Evolutionary conservation across 768 basidiomycete species (phyloP).

Genomic region (Podaxis carcinomalis): DNA sequence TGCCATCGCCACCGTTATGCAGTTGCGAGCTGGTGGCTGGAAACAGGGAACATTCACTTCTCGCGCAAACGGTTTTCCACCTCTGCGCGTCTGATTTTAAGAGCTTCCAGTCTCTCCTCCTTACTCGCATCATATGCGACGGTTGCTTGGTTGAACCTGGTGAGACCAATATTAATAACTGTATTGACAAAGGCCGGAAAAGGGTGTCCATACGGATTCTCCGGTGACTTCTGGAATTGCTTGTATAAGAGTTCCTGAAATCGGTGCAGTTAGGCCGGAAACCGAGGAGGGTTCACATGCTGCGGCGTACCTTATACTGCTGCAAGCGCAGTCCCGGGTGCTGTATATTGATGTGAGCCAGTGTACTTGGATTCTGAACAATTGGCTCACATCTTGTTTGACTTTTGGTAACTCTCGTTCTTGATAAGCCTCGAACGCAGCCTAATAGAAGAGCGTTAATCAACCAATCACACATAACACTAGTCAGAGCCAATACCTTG

Average conservation of each 20-base stretch:
- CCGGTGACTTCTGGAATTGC: slow-evolving; percentile 94
- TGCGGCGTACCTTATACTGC: slow-evolving; percentile 68
- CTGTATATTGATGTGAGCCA: slow-evolving; percentile 29
- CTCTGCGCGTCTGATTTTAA: slow-evolving; percentile 62
- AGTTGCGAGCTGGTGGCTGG: neutral
- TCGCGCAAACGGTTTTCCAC: slow-evolving; percentile 65
- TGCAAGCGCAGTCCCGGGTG: slow-evolving; percentile 88
- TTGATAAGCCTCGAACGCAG: slow-evolving; percentile 86
- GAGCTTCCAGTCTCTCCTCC: slow-evolving; percentile 76
- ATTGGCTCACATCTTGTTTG: slow-evolving; percentile 55
- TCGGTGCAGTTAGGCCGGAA: slow-evolving; percentile 4
- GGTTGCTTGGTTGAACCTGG: slow-evolving; percentile 79
- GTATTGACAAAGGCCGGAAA: neutral
- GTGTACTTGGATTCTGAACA: slow-evolving; percentile 5
- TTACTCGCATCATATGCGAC: slow-evolving; percentile 84
- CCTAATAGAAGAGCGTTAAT: slow-evolving; percentile 35
- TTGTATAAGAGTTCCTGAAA: slow-evolving; percentile 80
- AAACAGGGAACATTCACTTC: slow-evolving; percentile 16
- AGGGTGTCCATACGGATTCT: slow-evolving; percentile 72
- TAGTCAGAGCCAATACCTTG: slow-evolving; percentile 48
- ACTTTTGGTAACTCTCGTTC: slow-evolving; percentile 82
- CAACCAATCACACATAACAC: neutral
- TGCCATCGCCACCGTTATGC: neutral
- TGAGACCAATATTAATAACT: neutral
- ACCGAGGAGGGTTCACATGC: neutral